Base-by-base conservation (phyloP, 2,329 filamentous ascomycete genomes). In the Knoxdaviesia proteae region DNA sequence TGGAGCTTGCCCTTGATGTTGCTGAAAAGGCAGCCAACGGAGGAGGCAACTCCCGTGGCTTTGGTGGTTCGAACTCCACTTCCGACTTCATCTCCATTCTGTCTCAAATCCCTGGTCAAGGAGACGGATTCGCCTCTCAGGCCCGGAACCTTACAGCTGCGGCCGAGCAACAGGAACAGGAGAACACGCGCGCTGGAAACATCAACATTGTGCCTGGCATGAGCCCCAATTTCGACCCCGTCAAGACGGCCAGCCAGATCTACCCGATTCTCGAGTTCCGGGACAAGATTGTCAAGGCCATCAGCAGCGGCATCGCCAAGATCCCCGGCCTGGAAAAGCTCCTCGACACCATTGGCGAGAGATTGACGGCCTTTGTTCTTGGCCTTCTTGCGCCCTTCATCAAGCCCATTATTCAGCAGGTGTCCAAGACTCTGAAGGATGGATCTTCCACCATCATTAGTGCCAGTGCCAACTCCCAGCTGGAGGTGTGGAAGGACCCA, bases 241-340 rank as follows among this genome's bases (percentile, higher is more conserved):
- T 82, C 50, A 77, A 84, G 58, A 80, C 78, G 0, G 71, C 80
- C 9, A 65, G 69, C 36, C 77, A 92, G 60, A 94, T 98, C 49
- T 96, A 96, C 53, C 90, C 90, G 1, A 94, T 98, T 46, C 70
- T 98, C 0, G 72, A 83, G 46, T 98, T 96, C 66, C 74, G 88
- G 46, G 90, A 98, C 64, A 90, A 80, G 53, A 86, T 98, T 43
- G 87, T 94, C 41, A 84, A 84, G 50, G 73, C 78, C 36, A 86
- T 98, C 58, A 84, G 77, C 53, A 72, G 75, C 36, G 80, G 86
- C 42, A 84, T 96, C 49, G 77, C 86, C 52, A 94, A 92, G 63
- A 80, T 98, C 36, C 90, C 90, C 0, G 88, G 88, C 0, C 68
- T 98, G 4, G 84, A 94, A 60, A 69, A 78, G 47, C 65, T 94